Evolutionary conservation across 345 rosid genomes (phyloP).

Genomic region (Mangifera indica): DNA sequence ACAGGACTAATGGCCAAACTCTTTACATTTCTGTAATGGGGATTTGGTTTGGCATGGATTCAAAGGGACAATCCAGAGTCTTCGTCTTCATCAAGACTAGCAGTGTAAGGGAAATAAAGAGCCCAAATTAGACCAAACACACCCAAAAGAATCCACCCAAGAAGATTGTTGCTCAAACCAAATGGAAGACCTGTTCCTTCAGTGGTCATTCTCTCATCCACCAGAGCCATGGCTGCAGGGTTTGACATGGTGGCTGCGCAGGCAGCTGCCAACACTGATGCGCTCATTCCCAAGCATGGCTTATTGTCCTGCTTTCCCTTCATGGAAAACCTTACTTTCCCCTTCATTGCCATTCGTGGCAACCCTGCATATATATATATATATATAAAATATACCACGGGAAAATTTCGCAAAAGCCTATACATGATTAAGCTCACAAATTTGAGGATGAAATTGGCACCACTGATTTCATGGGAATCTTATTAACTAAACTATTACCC

Average conservation of each 20-base stretch:
- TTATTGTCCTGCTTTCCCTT: constrained; percentile 37
- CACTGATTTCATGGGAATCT: too few relatives aligned
- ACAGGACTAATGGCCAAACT: background rate
- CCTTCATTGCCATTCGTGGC: constrained; percentile 53
- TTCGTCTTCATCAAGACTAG: constrained; percentile 76
- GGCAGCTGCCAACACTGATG: constrained; percentile 51
- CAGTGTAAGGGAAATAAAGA: constrained; percentile 64
- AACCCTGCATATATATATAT: constrained; percentile 58
- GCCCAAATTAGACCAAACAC: constrained; percentile 87
- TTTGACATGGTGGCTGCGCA: constrained; percentile 51
- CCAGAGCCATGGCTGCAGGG: constrained; percentile 87
- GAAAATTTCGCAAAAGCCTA: too few relatives aligned
- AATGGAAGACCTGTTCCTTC: constrained; percentile 96
- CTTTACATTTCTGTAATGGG: constrained; percentile 14
- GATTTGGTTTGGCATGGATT: constrained; percentile 19
- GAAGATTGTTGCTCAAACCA: constrained; percentile 92
- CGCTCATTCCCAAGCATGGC: constrained; percentile 42
- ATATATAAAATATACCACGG: too few relatives aligned
- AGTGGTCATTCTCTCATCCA: constrained; percentile 82
- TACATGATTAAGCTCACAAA: too few relatives aligned
- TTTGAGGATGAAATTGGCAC: too few relatives aligned
- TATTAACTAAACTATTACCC: too few relatives aligned
- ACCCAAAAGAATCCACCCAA: constrained; percentile 85
- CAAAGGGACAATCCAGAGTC: constrained; percentile 91
- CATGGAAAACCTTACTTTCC: constrained; percentile 59